Evolutionary conservation across 768 basidiomycete genomes (phyloP).

Genomic region (Kwoniella sp.): DNA sequence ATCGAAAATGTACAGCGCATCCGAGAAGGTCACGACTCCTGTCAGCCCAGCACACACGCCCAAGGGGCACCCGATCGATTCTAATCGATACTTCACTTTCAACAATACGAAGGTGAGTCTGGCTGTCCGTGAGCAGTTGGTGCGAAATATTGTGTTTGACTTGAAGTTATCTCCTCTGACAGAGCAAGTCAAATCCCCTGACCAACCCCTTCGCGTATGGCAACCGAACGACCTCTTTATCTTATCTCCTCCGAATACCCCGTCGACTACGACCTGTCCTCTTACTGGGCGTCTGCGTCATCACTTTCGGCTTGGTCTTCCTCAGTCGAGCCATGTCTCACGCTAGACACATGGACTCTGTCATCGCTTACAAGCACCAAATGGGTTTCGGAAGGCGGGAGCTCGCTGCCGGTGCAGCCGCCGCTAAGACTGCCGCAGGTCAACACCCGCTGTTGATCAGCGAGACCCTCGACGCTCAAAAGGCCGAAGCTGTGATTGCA

Average conservation of each 20-base stretch:
- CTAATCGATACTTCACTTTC: constrained; percentile 21
- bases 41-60: constrained; percentile 40
- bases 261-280: constrained; percentile 42
- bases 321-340: constrained; percentile 31
- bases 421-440: constrained; percentile 15
- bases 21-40: constrained; percentile 13
- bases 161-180: too few species aligned
- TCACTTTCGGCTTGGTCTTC: constrained; percentile 35
- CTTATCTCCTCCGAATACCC: constrained; percentile 51
- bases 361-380: constrained; percentile 20
- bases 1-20: constrained; percentile 25
- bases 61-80: constrained; percentile 43
- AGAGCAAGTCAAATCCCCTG: constrained; percentile 25
- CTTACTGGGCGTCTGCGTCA: constrained; percentile 36
- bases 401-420: constrained; percentile 3
- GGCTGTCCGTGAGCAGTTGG: too few species aligned
- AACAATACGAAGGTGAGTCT: constrained; percentile 32
- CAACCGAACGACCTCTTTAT: constrained; percentile 30
- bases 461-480: constrained; percentile 16
- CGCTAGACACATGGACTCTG: constrained; percentile 21
- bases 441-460: constrained; percentile 19
- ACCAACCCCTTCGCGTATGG: constrained; percentile 24
- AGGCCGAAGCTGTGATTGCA: constrained; percentile 15
- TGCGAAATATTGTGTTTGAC: neutral
- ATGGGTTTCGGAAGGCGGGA: constrained; percentile 19